Conservation (phyloP, 768 basidiomycete species). For the Lentinula edodes region DNA sequence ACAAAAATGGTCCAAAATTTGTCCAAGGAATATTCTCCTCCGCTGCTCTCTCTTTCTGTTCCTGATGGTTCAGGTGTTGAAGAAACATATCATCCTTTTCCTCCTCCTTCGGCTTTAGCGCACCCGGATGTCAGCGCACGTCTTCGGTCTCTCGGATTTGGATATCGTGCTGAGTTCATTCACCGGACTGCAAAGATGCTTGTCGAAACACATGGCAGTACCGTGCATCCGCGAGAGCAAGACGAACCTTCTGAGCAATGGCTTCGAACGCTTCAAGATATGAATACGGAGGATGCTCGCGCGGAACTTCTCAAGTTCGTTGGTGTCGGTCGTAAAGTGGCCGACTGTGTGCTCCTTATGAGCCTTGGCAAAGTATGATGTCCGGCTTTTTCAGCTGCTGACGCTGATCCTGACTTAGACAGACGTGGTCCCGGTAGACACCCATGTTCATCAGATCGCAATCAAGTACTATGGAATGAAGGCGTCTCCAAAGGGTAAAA, state of each 20-base stretch:
- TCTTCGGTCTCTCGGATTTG: conserved; percentile 85
- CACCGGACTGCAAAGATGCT: conserved; percentile 79
- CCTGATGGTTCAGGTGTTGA: conserved; percentile 22
- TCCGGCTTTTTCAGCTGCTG: neutral
- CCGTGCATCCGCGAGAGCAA: conserved; percentile 13
- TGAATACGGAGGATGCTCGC: conserved; percentile 55
- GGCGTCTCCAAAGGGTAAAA: conserved; percentile 39
- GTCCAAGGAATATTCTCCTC: conserved; percentile 69
- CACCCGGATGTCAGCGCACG: conserved; percentile 46
- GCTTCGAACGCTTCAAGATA: conserved; percentile 47
- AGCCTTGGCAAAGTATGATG: conserved; percentile 75
- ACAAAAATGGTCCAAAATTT: conserved; percentile 88
- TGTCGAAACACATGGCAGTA: conserved; percentile 43
- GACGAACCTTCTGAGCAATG: conserved; percentile 54
- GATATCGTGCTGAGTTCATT: conserved; percentile 91
- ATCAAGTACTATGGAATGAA: conserved; percentile 70
- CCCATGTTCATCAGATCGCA: conserved; percentile 90
- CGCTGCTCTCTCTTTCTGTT: conserved; percentile 47
- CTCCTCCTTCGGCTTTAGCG: conserved; percentile 65
- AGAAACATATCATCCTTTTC: conserved; percentile 73
- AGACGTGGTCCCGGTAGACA: conserved; percentile 91
- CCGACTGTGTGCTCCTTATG: conserved; percentile 93
- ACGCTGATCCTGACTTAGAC: conserved; percentile 33
- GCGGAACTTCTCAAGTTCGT: conserved; percentile 73
- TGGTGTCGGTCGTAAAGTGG: conserved; percentile 95